Evolutionary conservation across 345 rosid species (phyloP), one percentile per base, ranked within the genome.

Genomic region (Eucalyptus paniculata): DNA sequence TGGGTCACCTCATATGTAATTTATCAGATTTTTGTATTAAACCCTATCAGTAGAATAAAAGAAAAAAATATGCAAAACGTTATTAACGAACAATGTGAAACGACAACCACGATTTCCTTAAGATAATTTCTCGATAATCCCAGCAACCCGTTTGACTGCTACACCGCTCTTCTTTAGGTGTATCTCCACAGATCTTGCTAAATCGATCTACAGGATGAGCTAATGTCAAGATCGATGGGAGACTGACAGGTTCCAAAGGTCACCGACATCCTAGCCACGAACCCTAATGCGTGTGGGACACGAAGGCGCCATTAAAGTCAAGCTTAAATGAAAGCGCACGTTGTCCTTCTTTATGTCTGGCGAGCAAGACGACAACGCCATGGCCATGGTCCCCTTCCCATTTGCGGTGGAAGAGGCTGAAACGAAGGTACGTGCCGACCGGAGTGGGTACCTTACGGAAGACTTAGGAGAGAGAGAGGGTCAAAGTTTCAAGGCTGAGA

Each of bases 1-100:
- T 0, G 2, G 5, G 37, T 15, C 21, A 8, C 9, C 1, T n/a
- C 37, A 65, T n/a, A 15, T 65, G 37, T 15, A 15, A 3, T n/a
- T 65, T 65, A n/a, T n/a, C 5, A 1, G 32, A 65, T 30, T 65
- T 65, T 4, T 65, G 34, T 2, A 30, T 30, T 62, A 13, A 62
- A 30, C 3, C 34, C 5, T 14, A 28, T 62, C 9, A 8, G 34
- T 3, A 62, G 69, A 62, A n/a, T 32, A 5, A n/a, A n/a, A 65
- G 13, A n/a, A 62, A 65, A n/a, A n/a, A n/a, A n/a, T 3, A 30
- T 7, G 17, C 37, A 65, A n/a, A 65, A 65, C 19, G 5, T 65
- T 65, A 15, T 30, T 16, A 16, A 65, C 72, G 5, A 15, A n/a
- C 37, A 15, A 53, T 53, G 58, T 53, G 58, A 8, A 53, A 53